phyloP scores from a whole-genome alignment of 805 yeast genomes.

The Lipomyces kockii region DNA sequence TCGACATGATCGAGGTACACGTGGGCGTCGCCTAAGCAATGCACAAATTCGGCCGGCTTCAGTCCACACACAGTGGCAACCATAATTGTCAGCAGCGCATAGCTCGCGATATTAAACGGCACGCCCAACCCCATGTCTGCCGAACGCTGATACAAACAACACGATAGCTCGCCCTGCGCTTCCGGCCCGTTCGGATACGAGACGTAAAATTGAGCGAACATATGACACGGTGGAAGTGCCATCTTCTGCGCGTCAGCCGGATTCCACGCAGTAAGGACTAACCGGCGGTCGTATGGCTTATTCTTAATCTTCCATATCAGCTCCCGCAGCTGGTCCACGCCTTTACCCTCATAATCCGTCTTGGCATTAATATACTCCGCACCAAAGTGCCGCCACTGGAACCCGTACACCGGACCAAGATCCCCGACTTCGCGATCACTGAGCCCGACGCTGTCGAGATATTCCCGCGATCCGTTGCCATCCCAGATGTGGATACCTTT shows the following conservation, averaged over 20 bases:
- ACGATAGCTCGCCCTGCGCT: constrained; percentile 71
- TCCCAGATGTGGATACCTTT: constrained; percentile 98
- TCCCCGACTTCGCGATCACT: constrained; percentile 86
- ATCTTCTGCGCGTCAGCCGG: constrained; percentile 91
- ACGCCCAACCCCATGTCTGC: constrained; percentile 99
- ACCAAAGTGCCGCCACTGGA: constrained; percentile 99
- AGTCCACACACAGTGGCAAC: constrained; percentile 93
- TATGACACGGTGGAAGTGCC: constrained; percentile 99
- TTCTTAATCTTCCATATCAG: constrained; percentile 78
- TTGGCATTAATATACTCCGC: constrained; percentile 89
- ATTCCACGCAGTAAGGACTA: constrained; percentile 96
- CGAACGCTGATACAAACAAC: constrained; percentile 93
- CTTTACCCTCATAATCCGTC: constrained; percentile 83
- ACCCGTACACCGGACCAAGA: constrained; percentile 97
- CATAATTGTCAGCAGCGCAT: constrained; percentile 90
- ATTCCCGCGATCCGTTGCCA: constrained; percentile 95
- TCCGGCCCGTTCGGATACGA: constrained; percentile 64
- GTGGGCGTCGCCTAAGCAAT: constrained; percentile 96
- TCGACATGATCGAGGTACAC: constrained; percentile 92
- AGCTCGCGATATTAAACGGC: constrained; percentile 97
- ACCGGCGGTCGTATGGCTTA: constrained; percentile 93
- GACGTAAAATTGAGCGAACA: constrained; percentile 93
- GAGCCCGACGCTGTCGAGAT: constrained; percentile 80
- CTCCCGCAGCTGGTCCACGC: constrained; percentile 85
- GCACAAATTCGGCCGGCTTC: constrained; percentile 95